Base-by-base conservation (phyloP, 495 filamentous ascomycete species). In the Penicillium atrosanguineum region DNA sequence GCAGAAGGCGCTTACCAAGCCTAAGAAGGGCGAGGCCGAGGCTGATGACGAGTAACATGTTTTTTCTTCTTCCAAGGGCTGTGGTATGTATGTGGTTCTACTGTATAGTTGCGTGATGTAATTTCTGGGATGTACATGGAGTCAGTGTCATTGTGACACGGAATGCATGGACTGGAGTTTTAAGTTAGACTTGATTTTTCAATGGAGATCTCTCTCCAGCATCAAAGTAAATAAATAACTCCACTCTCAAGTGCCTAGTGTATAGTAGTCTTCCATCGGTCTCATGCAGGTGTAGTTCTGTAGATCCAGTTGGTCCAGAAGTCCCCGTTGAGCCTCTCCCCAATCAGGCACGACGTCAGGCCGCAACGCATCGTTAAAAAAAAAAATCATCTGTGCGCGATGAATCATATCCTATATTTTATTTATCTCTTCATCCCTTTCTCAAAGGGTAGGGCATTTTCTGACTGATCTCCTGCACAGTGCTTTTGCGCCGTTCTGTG, bases 1-100 rank as follows among this genome's bases (percentile, higher is more conserved):
- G 89, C 81, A 85, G 69, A 80, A 88, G 74, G 78, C 88, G 65
- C 79, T 87, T 55, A 71, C 75, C 70, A 83, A 85, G 65, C 70
- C 72, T 62, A 72, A 83, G 44, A 76, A 76, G 54, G 64, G 71
- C 38, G 68, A 72, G 16, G 65, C 74, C 7, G 71, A 79, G 46
- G 65, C 69, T 40, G 64, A 70, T 53, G 59, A 63, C 34, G 66
- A 70, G 55, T 71, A 56, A 67, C 57, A 53, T 20, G 47, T 21
- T 37, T 43, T 16, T 55, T 5, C 5, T 23, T 23, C 23, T 23
- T 23, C 23, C 23, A 23, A 23, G 2, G 23, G 23, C 23, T 5
- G 23, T 23, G 23, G 20, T 18, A 14, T 34, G 31, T 37, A 43
- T 52, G 44, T 53, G 54, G 54, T 61, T 56, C 60, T 59, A 60